Evolutionary conservation across 2,329 filamentous ascomycete species (phyloP).

Genomic region (Colletotrichum sp.): DNA sequence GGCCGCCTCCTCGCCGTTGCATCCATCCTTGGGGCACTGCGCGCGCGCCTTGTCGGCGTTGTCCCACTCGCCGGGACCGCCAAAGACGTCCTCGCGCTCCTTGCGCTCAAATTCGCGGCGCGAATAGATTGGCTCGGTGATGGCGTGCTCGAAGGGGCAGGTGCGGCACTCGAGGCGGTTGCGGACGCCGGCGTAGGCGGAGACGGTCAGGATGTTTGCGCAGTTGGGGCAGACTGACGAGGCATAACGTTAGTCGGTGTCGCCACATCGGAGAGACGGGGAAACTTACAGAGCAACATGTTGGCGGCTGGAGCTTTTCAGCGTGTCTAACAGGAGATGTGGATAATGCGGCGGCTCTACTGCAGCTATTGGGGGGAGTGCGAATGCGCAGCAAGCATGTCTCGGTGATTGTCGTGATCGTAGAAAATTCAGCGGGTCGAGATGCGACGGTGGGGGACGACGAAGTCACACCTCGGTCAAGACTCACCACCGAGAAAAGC

Average conservation of each 20-base stretch:
- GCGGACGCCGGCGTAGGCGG: conserved; percentile 56
- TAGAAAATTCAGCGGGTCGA: conserved; percentile 18
- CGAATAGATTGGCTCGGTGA: conserved; percentile 78
- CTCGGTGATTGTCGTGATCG: not conserved
- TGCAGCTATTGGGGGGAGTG: not conserved
- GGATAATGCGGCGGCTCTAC: not conserved
- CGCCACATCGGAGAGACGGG: not conserved
- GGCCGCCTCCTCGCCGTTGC: conserved; percentile 83
- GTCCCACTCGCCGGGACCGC: conserved; percentile 86
- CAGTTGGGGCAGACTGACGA: conserved; percentile 78
- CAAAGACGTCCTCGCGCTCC: conserved; percentile 88
- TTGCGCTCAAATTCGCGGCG: conserved; percentile 87
- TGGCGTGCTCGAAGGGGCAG: conserved; percentile 89
- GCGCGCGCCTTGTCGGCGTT: conserved; percentile 86
- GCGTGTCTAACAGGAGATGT: not conserved
- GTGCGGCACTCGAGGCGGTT: conserved; percentile 96
- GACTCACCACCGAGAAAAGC: not conserved
- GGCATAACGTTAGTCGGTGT: conserved; percentile 11
- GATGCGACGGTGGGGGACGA: conserved; percentile 18
- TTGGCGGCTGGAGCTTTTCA: conserved; percentile 25
- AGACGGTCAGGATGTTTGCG: conserved; percentile 83
- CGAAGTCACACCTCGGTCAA: not conserved
- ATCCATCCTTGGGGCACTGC: conserved; percentile 82
- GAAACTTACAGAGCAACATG: conserved; percentile 70
- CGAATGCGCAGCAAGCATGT: not conserved